phyloP scores from a whole-genome alignment of 495 filamentous ascomycete genomes.

The Cryomyces antarcticus region DNA sequence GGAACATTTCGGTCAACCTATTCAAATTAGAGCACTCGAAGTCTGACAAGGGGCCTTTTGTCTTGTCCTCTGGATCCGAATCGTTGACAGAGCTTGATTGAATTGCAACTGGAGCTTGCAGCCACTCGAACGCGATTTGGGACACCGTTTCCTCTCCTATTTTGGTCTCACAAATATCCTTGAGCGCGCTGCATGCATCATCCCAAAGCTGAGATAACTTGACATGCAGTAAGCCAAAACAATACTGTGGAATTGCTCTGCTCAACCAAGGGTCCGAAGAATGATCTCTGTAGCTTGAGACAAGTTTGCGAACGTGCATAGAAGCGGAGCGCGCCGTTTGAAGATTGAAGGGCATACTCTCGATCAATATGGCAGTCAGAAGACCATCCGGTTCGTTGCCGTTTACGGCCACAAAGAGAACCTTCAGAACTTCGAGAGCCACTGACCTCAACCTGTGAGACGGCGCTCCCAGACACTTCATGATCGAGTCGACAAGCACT shows the following conservation, averaged over 20 bases:
- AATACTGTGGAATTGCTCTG: slow-evolving; percentile 54
- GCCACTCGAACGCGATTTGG: slow-evolving; percentile 58
- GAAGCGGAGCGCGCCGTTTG: slow-evolving; percentile 54
- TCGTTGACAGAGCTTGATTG: not conserved
- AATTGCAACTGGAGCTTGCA: slow-evolving; percentile 28
- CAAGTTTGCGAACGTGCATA: slow-evolving; percentile 68
- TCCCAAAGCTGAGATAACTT: slow-evolving; percentile 70
- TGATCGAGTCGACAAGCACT: slow-evolving; percentile 36
- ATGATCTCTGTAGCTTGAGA: slow-evolving; percentile 34
- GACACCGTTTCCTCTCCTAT: slow-evolving; percentile 54
- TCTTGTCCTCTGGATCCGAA: not conserved
- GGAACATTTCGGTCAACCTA: slow-evolving; percentile 29
- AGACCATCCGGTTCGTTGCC: slow-evolving; percentile 18
- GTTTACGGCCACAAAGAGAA: slow-evolving; percentile 20
- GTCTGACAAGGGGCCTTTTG: slow-evolving; percentile 23
- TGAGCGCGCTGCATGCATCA: slow-evolving; percentile 53
- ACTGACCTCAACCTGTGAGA: slow-evolving; percentile 50
- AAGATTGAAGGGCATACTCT: slow-evolving; percentile 55
- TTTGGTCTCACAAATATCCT: slow-evolving; percentile 48
- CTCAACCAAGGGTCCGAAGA: slow-evolving; percentile 40
- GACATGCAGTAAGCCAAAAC: slow-evolving; percentile 76
- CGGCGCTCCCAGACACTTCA: slow-evolving; percentile 48
- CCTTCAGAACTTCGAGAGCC: slow-evolving; percentile 46
- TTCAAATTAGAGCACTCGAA: slow-evolving; percentile 68
- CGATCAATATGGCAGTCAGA: slow-evolving; percentile 41